phyloP scores from a whole-genome alignment of 73 alveolate species.

The Paramecium caudatum region DNA sequence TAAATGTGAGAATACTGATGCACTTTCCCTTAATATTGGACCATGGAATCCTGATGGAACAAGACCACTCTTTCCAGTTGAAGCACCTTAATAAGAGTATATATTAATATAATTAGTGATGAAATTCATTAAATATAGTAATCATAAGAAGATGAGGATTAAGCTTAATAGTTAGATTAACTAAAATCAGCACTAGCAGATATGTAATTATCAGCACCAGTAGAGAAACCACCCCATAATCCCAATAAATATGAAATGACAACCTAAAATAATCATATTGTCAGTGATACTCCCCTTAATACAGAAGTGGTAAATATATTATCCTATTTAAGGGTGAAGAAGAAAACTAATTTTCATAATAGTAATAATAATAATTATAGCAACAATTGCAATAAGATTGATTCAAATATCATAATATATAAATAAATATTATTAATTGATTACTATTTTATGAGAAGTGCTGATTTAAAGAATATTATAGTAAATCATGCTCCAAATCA shows the following conservation, averaged over 20 bases:
- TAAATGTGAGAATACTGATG: constrained; percentile 75
- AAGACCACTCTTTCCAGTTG: constrained; percentile 58
- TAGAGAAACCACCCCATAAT: constrained; percentile 76
- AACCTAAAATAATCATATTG: constrained; percentile 68
- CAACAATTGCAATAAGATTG: constrained; percentile 25
- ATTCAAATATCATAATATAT: constrained; percentile 3
- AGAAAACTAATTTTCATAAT: constrained; percentile 31
- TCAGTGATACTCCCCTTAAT: constrained; percentile 78
- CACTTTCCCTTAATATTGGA: constrained; percentile 80
- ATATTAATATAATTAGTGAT: constrained; percentile 10
- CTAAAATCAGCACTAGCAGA: constrained; percentile 73
- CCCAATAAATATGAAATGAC: constrained; percentile 75
- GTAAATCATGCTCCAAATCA: constrained; percentile 56
- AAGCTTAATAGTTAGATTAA: constrained; percentile 51
- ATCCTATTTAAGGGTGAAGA: constrained; percentile 47
- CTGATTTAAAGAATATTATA: constrained; percentile 46
- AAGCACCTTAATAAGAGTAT: constrained; percentile 17
- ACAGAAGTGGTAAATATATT: constrained; percentile 70
- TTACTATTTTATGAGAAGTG: constrained; percentile 38
- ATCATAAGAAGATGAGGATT: constrained; percentile 35
- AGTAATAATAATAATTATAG: constrained; percentile 35
- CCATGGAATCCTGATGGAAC: constrained; percentile 88
- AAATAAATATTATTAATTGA: neutral
- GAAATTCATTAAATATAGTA: constrained; percentile 12
- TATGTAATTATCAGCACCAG: constrained; percentile 61